Conservation (phyloP, 805 yeast species). For the Candida chilensis region DNA sequence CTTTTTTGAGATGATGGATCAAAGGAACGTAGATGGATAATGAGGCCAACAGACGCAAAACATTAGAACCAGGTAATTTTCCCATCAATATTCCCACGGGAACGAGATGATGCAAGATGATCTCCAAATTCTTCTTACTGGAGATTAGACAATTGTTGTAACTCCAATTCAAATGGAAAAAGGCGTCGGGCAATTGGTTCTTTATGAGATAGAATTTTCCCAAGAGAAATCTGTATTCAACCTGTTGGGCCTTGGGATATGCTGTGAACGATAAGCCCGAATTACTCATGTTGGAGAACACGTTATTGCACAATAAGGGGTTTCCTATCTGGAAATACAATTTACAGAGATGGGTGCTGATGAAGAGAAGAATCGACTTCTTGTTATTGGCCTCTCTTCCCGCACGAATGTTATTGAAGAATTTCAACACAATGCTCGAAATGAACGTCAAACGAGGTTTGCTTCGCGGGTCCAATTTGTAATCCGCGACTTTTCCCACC, state of each 20-base stretch:
- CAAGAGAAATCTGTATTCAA: conserved; percentile 44
- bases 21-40: conserved; percentile 27
- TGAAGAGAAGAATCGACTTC: conserved; percentile 39
- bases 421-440: conserved; percentile 44
- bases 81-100: conserved; percentile 51
- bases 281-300: conserved; percentile 51
- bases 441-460: conserved; percentile 38
- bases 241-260: conserved; percentile 33
- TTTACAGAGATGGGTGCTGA: conserved; percentile 46
- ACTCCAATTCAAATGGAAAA: conserved; percentile 47
- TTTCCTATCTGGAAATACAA: conserved; percentile 45
- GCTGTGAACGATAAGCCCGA: conserved; percentile 29
- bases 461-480: conserved; percentile 23
- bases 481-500: conserved; percentile 30
- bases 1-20: conserved; percentile 24
- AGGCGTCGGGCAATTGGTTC: conserved; percentile 36
- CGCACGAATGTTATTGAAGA: conserved; percentile 55
- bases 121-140: conserved; percentile 20
- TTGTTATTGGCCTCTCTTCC: conserved; percentile 28
- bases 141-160: conserved; percentile 24
- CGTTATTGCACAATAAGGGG: conserved; percentile 52
- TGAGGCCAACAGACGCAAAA: conserved; percentile 11
- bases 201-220: conserved; percentile 49
- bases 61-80: conserved; percentile 28
- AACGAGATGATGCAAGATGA: conserved; percentile 36